Evolutionary conservation across 208 protist genomes (phyloP), one percentile per base, ranked within the genome.

Genomic region (Leishmania tropica): DNA sequence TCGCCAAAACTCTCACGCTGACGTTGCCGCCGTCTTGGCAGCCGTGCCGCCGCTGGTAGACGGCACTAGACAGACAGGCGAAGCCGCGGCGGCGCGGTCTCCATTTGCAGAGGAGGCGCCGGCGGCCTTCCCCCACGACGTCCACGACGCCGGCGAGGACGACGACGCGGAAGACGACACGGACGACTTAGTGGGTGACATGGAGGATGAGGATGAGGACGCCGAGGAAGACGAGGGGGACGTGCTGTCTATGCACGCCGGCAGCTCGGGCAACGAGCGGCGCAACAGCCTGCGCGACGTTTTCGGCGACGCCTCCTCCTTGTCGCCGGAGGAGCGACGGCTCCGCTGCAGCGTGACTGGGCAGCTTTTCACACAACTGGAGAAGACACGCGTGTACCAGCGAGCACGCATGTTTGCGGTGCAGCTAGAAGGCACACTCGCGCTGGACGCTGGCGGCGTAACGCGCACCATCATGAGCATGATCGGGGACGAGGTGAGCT

Each of bases 401-500:
- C 89, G 94, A 56, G 82, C 90, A 24, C 86, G 90, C 51, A 97
- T 98, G 91, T 98, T 98, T 85, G 81, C 87, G 2, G 91, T 96
- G 75, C 84, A 86, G 45, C 87, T 98, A 13, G 75, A 85, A 24
- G 89, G 85, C 73, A 87, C 93, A 37, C 88, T 95, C 10, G 87
- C 87, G 17, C 81, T 90, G 24, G 95, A 98, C 84, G 95, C 90
- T 2, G 95, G 95, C 51, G 95, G 95, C 28, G 95, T 98, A 10
- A 96, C 95, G 31, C 95, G 95, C 65, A 91, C 92, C 6, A 81
- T 98, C 10, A 86, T 98, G 70, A 93, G 93, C 64, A 95, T 95
- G 87, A 92, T 98, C 60, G 90, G 89, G 64, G 93, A 98, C 76
- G 95, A 98, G 85, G 78, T 98, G 56, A 95, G 84, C 62, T 98